Percentiles rank a stretch among this genome's conserved stretches.
phyloP scores from a whole-genome alignment of 306 rosid species.

The Sesbania bispinosa region DNA sequence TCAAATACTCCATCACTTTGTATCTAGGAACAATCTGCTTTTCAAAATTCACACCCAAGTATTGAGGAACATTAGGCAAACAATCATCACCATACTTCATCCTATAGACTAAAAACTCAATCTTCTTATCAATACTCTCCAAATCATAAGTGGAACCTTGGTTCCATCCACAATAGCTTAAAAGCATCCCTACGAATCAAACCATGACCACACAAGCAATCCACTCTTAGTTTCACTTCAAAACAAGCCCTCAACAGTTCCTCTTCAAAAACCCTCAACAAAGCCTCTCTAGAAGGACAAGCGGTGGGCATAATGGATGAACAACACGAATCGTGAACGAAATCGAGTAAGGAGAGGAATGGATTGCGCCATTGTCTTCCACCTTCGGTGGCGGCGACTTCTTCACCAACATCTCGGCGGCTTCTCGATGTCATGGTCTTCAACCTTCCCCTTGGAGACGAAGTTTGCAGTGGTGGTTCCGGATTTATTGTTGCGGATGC shows the following conservation, averaged over 20 bases:
- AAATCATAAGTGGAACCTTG: conserved; percentile 58
- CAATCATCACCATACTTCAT: conserved; percentile 55
- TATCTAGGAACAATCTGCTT: conserved; percentile 82
- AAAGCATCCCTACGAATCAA: conserved; percentile 69
- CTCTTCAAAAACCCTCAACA: conserved; percentile 37
- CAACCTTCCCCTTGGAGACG: too few species aligned
- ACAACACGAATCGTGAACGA: too few species aligned
- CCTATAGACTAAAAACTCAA: conserved; percentile 58
- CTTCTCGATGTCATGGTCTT: too few species aligned
- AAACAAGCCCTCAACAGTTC: conserved; percentile 68
- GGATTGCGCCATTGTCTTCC: too few species aligned
- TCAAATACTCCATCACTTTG: conserved; percentile 70
- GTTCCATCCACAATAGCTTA: conserved; percentile 77
- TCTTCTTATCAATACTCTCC: conserved; percentile 62
- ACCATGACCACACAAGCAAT: conserved; percentile 66
- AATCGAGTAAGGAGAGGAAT: too few species aligned
- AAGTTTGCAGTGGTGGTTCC: too few species aligned
- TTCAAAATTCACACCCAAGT: conserved; percentile 73
- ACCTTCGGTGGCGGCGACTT: too few species aligned
- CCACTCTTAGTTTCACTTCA: conserved; percentile 67
- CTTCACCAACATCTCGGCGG: too few species aligned
- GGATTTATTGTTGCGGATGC: too few species aligned
- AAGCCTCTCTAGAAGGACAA: too few species aligned
- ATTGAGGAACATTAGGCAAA: conserved; percentile 72
- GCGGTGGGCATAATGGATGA: too few species aligned